phyloP scores from a whole-genome alignment of 2,329 filamentous ascomycete species.

The Cercospora sojina region DNA sequence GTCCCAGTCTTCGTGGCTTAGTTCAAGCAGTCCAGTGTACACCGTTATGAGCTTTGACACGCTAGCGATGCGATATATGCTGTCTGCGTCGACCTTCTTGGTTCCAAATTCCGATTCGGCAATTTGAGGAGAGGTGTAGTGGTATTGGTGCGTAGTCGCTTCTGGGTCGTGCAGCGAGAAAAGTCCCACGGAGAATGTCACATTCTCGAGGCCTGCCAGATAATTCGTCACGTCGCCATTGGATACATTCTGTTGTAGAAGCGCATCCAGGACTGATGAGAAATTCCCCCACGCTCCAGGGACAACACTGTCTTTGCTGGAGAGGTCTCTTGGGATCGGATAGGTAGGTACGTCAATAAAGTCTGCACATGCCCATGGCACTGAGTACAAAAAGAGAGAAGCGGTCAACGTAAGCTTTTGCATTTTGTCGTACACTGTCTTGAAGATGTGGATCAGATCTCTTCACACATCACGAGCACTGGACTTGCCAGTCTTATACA shows the following conservation, averaged over 20 bases:
- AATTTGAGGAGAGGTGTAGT: slow-evolving; percentile 8
- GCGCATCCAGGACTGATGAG: not conserved
- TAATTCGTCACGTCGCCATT: not conserved
- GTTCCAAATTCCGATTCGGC: slow-evolving; percentile 3
- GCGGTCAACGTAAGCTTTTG: not conserved
- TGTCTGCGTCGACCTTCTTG: slow-evolving; percentile 13
- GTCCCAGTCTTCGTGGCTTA: slow-evolving; percentile 36
- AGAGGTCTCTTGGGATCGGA: not conserved
- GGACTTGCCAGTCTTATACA: not conserved
- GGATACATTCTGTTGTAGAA: not conserved
- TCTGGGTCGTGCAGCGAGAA: slow-evolving; percentile 14
- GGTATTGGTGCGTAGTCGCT: slow-evolving; percentile 10
- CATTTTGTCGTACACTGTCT: not conserved
- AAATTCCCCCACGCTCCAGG: not conserved
- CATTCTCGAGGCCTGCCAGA: slow-evolving; percentile 4
- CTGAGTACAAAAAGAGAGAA: not conserved
- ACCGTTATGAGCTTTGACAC: slow-evolving; percentile 34
- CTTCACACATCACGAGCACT: not conserved
- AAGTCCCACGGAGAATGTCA: slow-evolving; percentile 13
- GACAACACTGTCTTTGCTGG: not conserved
- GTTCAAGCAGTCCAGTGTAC: slow-evolving; percentile 44
- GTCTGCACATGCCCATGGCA: not conserved
- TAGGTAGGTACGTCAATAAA: not conserved
- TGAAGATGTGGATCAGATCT: not conserved
- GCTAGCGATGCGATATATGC: slow-evolving; percentile 24